Percentiles rank a stretch among this genome's conserved stretches.
These are phyloP conservation scores for Flaveria ramosissima DNA, from an alignment of 129 eudicot genomes.

Conservation along the genomic window DNA sequence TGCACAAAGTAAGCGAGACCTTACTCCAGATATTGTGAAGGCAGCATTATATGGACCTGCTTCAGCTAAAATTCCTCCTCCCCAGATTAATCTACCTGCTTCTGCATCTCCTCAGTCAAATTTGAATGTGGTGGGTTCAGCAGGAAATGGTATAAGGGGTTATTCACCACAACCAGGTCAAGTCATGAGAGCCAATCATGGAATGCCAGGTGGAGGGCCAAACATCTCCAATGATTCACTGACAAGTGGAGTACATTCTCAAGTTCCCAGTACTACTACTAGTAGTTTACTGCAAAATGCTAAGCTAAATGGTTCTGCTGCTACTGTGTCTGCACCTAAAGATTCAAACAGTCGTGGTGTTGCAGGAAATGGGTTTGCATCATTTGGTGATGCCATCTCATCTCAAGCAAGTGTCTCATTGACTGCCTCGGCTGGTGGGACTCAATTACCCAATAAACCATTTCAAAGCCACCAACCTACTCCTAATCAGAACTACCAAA, in stretches of 20 bases:
- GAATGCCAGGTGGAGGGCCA: slow-evolving; percentile 49
- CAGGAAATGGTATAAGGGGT: slow-evolving; percentile 48
- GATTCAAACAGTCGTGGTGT: slow-evolving; percentile 6
- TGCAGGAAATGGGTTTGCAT: slow-evolving; percentile 23
- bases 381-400: slow-evolving; percentile 29
- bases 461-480: slow-evolving; percentile 42
- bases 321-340: slow-evolving; percentile 14
- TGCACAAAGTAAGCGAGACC: slow-evolving; percentile 88
- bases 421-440: slow-evolving; percentile 39
- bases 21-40: slow-evolving; percentile 84
- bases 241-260: slow-evolving; percentile 7
- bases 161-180: slow-evolving; percentile 58
- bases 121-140: slow-evolving; percentile 34
- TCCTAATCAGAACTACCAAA: slow-evolving; percentile 42
- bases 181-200: slow-evolving; percentile 50
- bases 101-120: slow-evolving; percentile 47
- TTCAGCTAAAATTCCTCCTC: slow-evolving; percentile 91
- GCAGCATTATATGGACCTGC: slow-evolving; percentile 89
- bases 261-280: slow-evolving; percentile 1
- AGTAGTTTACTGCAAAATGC: slow-evolving; percentile 12
- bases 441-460: slow-evolving; percentile 17
- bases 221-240: slow-evolving; percentile 4
- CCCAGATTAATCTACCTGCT: slow-evolving; percentile 60
- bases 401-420: slow-evolving; percentile 50
- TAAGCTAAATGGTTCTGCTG: slow-evolving; percentile 38